A percentile compares a stretch with the other conserved stretches of the same genome.
Conservation (phyloP, 495 filamentous ascomycete species). For the Talaromyces borbonicus region DNA sequence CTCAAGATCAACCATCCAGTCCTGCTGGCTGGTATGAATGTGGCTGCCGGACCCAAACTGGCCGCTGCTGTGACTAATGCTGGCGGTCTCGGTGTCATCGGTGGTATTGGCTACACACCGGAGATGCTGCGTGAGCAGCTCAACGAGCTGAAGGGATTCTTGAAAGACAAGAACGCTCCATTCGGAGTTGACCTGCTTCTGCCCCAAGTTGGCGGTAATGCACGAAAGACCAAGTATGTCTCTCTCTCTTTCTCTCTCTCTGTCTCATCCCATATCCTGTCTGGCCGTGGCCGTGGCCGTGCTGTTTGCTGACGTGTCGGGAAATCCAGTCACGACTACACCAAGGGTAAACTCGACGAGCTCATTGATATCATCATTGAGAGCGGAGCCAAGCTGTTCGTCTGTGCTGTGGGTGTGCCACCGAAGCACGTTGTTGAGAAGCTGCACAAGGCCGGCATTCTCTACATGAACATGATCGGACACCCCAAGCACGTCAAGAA, state of each 20-base stretch:
- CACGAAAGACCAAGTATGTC: constrained; percentile 85
- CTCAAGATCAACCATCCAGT: constrained; percentile 96
- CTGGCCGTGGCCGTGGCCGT: too few relatives aligned
- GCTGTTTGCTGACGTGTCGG: too few relatives aligned
- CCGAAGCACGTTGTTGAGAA: constrained; percentile 80
- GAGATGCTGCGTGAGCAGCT: constrained; percentile 96
- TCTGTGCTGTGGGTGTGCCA: constrained; percentile 91
- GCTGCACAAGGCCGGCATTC: constrained; percentile 75
- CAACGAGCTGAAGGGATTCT: constrained; percentile 79
- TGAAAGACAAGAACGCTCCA: constrained; percentile 92
- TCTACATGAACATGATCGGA: constrained; percentile 99
- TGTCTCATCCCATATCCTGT: too few relatives aligned
- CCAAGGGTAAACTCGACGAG: constrained; percentile 93
- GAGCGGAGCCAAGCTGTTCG: constrained; percentile 83
- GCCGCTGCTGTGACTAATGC: constrained; percentile 96
- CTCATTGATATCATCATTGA: constrained; percentile 89
- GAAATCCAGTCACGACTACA: constrained; percentile 99
- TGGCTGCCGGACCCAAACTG: constrained; percentile 92
- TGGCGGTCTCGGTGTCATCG: constrained; percentile 91
- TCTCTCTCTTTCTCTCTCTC: background rate
- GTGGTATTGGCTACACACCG: constrained; percentile 92
- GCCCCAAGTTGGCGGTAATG: constrained; percentile 87
- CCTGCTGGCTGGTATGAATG: constrained; percentile 97
- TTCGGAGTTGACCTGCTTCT: constrained; percentile 95
- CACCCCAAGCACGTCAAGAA: constrained; percentile 98